phyloP scores from a whole-genome alignment of 129 eudicot species.

The Pseudognaphalium luteoalbum region DNA sequence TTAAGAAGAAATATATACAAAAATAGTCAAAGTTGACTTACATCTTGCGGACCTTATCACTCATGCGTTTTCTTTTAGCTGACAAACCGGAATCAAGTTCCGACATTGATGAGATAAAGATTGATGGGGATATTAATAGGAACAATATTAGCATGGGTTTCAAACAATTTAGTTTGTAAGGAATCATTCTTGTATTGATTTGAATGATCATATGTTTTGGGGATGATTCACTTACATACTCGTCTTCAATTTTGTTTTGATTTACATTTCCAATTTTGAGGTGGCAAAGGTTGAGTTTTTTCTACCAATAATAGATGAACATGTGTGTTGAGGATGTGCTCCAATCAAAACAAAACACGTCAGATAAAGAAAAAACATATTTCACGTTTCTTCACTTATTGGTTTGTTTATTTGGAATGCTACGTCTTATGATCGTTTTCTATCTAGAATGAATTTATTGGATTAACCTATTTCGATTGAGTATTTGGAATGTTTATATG shows the following conservation, averaged over 20 bases:
- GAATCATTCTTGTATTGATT: not conserved
- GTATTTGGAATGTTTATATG: too few relatives aligned
- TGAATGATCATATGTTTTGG: not conserved
- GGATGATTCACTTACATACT: not conserved
- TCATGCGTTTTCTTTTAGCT: slow-evolving; percentile 69
- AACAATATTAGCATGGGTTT: slow-evolving; percentile 28
- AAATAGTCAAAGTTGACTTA: slow-evolving; percentile 31
- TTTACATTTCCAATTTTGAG: not conserved
- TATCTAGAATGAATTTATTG: too few relatives aligned
- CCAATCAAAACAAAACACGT: not conserved
- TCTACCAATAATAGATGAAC: not conserved
- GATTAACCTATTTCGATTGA: too few relatives aligned
- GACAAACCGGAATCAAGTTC: slow-evolving; percentile 35
- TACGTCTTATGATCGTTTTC: too few relatives aligned
- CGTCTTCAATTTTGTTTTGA: not conserved
- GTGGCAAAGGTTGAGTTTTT: not conserved
- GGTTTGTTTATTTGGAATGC: too few relatives aligned
- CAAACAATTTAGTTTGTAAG: not conserved
- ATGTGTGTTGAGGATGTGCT: not conserved
- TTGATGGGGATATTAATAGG: slow-evolving; percentile 43
- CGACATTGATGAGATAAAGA: slow-evolving; percentile 35
- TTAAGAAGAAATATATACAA: not conserved
- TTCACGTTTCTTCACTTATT: too few relatives aligned
- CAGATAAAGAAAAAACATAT: too few relatives aligned
- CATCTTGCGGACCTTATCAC: slow-evolving; percentile 80